Base-by-base conservation (phyloP, 2,329 filamentous ascomycete species). In the Capronia americana region DNA sequence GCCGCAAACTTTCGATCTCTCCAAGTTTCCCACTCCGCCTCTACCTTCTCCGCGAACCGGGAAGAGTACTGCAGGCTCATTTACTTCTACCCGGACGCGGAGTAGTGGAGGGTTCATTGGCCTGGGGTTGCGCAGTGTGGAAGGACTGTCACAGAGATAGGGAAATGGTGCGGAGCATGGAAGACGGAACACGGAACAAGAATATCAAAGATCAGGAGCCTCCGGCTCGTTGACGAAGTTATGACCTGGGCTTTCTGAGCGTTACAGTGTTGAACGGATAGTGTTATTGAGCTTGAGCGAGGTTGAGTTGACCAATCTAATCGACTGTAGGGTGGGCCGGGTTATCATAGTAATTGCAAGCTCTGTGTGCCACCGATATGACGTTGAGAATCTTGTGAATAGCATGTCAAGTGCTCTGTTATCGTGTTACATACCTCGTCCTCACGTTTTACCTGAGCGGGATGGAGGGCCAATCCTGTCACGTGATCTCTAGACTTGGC, bases 81-180 rank as follows among this genome's bases (percentile, higher is more conserved):
- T 56, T 34, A 59, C 57, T 26, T 66, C 65, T 26, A 56, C 63
- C 30, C 53, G 55, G 56, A 46, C 48, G 4, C 50, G 54, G 63
- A 64, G 57, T 44, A 68, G 65, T 48, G 58, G 38, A 23, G 68
- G 65, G 11, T 30, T 48, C 11, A 57, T 70, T 44, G 68, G 65
- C 6, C 51, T 70, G 12, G 68, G 68, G 8, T 55, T 70, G 54
- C 64, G 60, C 24, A 70, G 65, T n/a, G 54, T 70, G 1, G 65
- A 66, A 17, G 63, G 61, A 44, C 48, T 63, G 10, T 50, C 44
- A 24, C 28, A 64, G 30, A 66, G 50, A 66, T 64, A 51, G 38
- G 23, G 26, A 14, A 61, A 0, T 10, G 14, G 14, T 41, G 30
- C 44, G 23, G 2, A 14, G 24, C 2, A 12, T 44, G 32, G 46